Evolutionary conservation across 2,329 filamentous ascomycete species (phyloP).

Genomic region (Akanthomyces lecanii): DNA sequence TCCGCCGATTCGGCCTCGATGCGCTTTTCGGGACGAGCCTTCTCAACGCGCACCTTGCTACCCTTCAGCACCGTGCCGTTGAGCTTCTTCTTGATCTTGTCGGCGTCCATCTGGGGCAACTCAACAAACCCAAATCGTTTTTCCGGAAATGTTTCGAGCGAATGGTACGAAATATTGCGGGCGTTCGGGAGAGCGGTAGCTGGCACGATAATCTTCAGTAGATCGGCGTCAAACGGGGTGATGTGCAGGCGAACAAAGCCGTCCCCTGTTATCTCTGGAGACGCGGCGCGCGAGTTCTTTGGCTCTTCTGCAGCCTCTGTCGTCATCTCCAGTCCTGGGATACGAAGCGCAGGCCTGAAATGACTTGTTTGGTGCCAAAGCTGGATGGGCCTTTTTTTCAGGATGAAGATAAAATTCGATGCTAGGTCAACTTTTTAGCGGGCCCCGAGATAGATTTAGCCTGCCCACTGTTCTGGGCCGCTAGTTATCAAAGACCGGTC

Average conservation of each 20-base stretch:
- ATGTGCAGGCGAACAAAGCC: slow-evolving; percentile 64
- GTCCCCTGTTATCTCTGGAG: slow-evolving; percentile 20
- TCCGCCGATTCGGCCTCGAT: slow-evolving; percentile 30
- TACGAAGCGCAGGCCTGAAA: neutral
- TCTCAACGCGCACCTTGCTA: slow-evolving; percentile 77
- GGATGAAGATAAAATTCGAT: slow-evolving; percentile 6
- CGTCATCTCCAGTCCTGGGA: slow-evolving; percentile 13
- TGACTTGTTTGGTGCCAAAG: neutral
- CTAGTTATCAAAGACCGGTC: neutral
- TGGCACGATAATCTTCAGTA: slow-evolving; percentile 69
- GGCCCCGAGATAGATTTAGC: neutral
- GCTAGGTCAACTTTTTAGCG: slow-evolving; percentile 18
- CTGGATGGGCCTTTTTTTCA: neutral
- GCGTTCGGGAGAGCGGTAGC: slow-evolving; percentile 61
- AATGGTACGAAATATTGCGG: slow-evolving; percentile 83
- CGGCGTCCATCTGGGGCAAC: slow-evolving; percentile 73
- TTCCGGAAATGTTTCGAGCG: slow-evolving; percentile 82
- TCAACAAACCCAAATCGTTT: slow-evolving; percentile 87
- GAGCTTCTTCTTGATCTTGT: slow-evolving; percentile 87
- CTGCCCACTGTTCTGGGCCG: no score
- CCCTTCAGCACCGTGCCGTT: slow-evolving; percentile 84
- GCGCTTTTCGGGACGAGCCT: slow-evolving; percentile 56
- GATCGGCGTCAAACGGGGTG: slow-evolving; percentile 72
- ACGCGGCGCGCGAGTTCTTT: neutral
- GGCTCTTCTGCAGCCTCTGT: neutral